Base-by-base conservation (phyloP, 345 rosid species). In the Linum trigynum region DNA sequence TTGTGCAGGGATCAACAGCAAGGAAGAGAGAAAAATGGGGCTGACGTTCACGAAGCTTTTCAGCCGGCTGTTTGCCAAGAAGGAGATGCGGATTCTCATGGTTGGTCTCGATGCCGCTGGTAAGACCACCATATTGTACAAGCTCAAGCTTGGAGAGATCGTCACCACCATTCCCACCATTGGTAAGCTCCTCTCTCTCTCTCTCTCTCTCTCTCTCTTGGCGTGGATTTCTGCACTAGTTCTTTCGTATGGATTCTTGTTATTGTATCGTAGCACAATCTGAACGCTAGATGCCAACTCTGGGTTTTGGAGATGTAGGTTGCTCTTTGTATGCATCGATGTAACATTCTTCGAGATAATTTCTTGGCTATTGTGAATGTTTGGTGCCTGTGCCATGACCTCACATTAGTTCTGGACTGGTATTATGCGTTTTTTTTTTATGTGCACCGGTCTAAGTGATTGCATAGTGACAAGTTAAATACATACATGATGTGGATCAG, bases 21-120 rank as follows among this genome's bases (percentile, higher is more conserved):
- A 63, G 71, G 58, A 55, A 77, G 8, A 72, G 42, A 57, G 61
- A 57, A 37, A 57, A 67, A 86, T 86, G 91, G 91, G 88, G 69
- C 69, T 86, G 76, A 78, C 86, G 63, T 86, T 86, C 75, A 77
- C 85, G 0, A 86, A 86, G 82, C 85, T 86, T 69, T 86, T 86
- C 69, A 83, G 61, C 35, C 61, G 35, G 61, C 61, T 57, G 61
- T 57, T 57, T 16, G 61, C 61, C 38, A 57, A 57, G 61, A 57
- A 23, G 38, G 61, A 57, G 61, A 57, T 57, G 61, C 16, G 61
- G 56, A 78, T 78, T 64, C 74, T 81, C 69, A 78, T 78, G 82
- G 80, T 75, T 16, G 82, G 84, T 61, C 80, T 78, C 61, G 82
- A 81, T 66, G 82, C 80, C 9, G 84, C 88, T 69, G 88, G 88